Conservation (phyloP, 768 basidiomycete genomes). For the Mycena leptocephala region DNA sequence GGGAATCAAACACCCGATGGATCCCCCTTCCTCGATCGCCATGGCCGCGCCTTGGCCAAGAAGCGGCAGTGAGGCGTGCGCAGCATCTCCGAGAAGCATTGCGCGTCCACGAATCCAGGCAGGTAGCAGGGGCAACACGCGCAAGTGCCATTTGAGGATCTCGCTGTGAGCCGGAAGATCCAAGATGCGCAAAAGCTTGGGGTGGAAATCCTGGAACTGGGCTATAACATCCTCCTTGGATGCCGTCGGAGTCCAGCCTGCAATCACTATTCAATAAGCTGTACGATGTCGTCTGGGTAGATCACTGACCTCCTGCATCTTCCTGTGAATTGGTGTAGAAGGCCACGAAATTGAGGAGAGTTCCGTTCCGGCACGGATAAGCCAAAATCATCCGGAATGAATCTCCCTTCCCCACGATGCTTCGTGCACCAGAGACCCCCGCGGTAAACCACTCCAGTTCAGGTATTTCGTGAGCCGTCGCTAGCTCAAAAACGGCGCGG, state of each 20-base stretch:
- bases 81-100: conserved; percentile 29
- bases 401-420: not conserved
- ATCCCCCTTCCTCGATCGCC: conserved; percentile 41
- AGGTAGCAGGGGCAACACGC: conserved; percentile 17
- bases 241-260: not conserved
- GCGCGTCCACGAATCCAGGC: conserved; percentile 28
- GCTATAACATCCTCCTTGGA: conserved; percentile 3
- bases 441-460: not conserved
- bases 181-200: conserved; percentile 17
- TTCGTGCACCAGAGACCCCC: not conserved
- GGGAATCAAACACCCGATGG: conserved; percentile 22
- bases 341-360: conserved; percentile 8
- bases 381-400: not conserved
- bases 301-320: not conserved
- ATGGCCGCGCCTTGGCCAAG: conserved; percentile 45
- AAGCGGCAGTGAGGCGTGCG: conserved; percentile 43
- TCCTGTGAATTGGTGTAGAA: not conserved
- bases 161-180: conserved; percentile 9
- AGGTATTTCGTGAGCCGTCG: not conserved
- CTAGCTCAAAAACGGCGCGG: not conserved
- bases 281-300: not conserved
- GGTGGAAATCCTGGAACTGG: conserved; percentile 7
- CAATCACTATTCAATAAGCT: not conserved
- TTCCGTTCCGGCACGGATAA: conserved; percentile 5
- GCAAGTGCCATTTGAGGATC: conserved; percentile 23